These are phyloP conservation scores for Diaporthe sp. DNA, from an alignment of 2,329 filamentous ascomycete genomes.

Conservation along the genomic window DNA sequence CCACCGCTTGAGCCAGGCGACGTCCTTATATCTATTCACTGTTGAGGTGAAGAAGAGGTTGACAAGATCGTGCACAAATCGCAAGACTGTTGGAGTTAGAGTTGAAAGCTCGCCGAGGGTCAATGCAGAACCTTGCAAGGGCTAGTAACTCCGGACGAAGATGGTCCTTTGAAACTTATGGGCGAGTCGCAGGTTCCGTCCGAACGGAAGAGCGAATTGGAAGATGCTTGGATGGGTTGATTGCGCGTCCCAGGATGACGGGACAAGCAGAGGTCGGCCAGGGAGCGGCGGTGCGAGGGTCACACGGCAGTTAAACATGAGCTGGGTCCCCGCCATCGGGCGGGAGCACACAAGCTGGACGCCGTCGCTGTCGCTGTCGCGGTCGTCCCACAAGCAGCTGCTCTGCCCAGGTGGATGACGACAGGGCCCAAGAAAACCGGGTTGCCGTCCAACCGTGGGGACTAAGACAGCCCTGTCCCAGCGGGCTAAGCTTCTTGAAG, in stretches of 20 bases:
- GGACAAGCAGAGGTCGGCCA: slow-evolving; percentile 11
- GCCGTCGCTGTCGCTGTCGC: slow-evolving; percentile 3
- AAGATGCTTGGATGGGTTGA: slow-evolving; percentile 16
- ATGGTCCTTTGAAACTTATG: slow-evolving; percentile 6
- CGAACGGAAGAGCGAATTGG: background rate
- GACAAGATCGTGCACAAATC: background rate
- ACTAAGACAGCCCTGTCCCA: slow-evolving; percentile 13
- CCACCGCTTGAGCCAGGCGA: slow-evolving; percentile 20
- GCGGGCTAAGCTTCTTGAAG: background rate
- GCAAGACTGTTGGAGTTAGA: background rate
- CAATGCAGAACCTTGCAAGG: background rate
- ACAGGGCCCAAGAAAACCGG: slow-evolving; percentile 22
- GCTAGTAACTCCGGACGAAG: slow-evolving; percentile 2
- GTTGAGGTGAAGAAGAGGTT: slow-evolving; percentile 1
- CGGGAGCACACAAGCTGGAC: background rate
- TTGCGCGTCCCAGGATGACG: slow-evolving; percentile 27
- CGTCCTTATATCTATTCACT: background rate
- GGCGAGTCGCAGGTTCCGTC: slow-evolving; percentile 21
- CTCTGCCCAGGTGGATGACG: slow-evolving; percentile 30
- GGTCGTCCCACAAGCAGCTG: slow-evolving; percentile 14
- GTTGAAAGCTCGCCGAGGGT: background rate
- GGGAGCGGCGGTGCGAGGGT: slow-evolving; percentile 24
- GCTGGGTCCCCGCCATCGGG: slow-evolving; percentile 15
- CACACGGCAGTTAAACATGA: slow-evolving; percentile 29
- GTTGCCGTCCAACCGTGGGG: slow-evolving; percentile 27